Evolutionary conservation across 805 yeast species (phyloP), one percentile per base, ranked within the genome.

Genomic region (Zygosaccharomyces bailii): DNA sequence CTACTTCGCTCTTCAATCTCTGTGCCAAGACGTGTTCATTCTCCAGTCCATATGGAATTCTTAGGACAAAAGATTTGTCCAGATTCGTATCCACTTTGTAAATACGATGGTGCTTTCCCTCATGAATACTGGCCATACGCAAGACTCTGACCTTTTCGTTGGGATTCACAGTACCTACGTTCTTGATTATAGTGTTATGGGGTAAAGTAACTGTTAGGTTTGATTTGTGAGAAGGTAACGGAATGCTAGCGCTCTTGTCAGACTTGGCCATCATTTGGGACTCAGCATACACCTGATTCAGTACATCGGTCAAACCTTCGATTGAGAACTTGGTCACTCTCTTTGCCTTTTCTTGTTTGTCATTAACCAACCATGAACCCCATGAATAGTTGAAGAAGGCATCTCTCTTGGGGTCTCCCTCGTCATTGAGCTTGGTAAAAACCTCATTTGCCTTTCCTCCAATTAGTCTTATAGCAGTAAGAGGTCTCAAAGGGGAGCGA

Each of bases 331-430:
- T 75, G 16, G 97, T 91, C 45, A 76, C 77, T 66, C 99, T 80
- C 54, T 79, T 79, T 11, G 74, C 79, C 58, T 86, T 84, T 62
- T 93, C 90, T 24, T 65, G 66, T 44, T 73, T 75, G 61, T 93
- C 96, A 60, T 91, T 79, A 51, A 74, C 78, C 56, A 90, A 69
- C 98, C 98, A 91, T 5, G 96, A 77, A 38, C 99, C 99, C 95
- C 98, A 91, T 2, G 93, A 73, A 62, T 89, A 91, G 55, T 84
- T 79, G 72, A 87, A 91, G 59, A 93, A 86, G 34, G 79, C 72
- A 44, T 75, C 76, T 65, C 90, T 74, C 39, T 79, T 69, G 8
- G 88, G 87, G 59, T 84, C 90, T 31, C 72, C 66, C 44, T 78
- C 77, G 55, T 83, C 84, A 21, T 75, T 65, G 18, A 84, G 58